phyloP scores from a whole-genome alignment of 306 rosid genomes.

The Purshia tridentata region DNA sequence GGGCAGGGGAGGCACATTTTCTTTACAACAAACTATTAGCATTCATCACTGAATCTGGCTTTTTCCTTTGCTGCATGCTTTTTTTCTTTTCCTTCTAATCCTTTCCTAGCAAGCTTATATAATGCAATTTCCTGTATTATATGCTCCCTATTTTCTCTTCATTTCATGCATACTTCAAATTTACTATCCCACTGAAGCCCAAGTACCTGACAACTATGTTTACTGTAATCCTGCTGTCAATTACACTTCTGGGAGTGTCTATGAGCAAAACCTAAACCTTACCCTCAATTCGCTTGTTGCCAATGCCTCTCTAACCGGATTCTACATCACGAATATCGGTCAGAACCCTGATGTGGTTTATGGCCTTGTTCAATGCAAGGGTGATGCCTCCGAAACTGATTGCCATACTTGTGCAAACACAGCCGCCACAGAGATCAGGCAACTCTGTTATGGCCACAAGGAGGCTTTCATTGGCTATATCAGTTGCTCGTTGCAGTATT shows the following conservation, averaged over 20 bases:
- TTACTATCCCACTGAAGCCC: constrained; percentile 22
- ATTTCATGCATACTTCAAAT: constrained; percentile 27
- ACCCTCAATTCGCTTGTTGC: constrained; percentile 26
- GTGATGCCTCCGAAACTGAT: constrained; percentile 9
- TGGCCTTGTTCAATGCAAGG: constrained; percentile 32
- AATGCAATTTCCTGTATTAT: constrained; percentile 15
- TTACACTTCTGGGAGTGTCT: constrained; percentile 31
- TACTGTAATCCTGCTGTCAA: constrained; percentile 20
- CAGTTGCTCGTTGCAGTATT: constrained; percentile 26
- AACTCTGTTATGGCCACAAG: constrained; percentile 26
- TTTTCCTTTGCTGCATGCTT: background rate
- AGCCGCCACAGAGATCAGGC: constrained; percentile 20
- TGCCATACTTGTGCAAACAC: constrained; percentile 30
- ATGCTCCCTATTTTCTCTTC: constrained; percentile 17
- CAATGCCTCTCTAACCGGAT: constrained; percentile 23
- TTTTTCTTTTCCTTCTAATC: background rate
- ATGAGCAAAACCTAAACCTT: constrained; percentile 26
- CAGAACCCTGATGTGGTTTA: constrained; percentile 21
- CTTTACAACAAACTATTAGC: background rate
- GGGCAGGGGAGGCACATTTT: background rate
- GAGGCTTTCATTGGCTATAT: constrained; percentile 22
- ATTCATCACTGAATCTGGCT: background rate
- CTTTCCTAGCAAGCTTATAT: background rate
- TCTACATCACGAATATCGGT: constrained; percentile 13
- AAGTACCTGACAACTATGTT: background rate